These are phyloP conservation scores for Coemansia biformis DNA, from an alignment of 192 early-diverging fungal species.

Conservation along the genomic window DNA sequence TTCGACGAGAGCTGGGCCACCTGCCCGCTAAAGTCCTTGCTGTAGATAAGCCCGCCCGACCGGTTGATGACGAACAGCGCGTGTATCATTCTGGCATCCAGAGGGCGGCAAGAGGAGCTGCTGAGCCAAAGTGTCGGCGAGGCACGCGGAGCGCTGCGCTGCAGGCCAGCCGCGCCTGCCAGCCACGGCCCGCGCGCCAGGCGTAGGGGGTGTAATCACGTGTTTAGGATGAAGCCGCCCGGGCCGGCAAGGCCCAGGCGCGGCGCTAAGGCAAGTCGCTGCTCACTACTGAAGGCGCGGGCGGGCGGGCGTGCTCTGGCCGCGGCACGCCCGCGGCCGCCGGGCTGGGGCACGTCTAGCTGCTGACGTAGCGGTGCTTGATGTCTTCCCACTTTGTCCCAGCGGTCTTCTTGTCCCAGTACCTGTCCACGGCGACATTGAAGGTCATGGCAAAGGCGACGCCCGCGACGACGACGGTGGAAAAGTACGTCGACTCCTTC, in stretches of 20 bases:
- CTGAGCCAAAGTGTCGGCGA: too few species aligned
- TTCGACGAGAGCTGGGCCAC: slow-evolving; percentile 83
- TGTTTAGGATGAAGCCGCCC: not conserved
- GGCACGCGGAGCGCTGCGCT: too few species aligned
- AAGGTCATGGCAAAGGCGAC: slow-evolving; percentile 37
- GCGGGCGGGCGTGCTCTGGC: too few species aligned
- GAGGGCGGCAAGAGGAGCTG: not conserved
- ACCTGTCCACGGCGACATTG: slow-evolving; percentile 42
- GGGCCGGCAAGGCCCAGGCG: too few species aligned
- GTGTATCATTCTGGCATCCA: slow-evolving; percentile 59
- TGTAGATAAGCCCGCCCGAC: slow-evolving; percentile 91
- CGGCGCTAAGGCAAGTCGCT: too few species aligned
- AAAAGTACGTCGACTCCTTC: slow-evolving; percentile 51
- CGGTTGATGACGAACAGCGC: slow-evolving; percentile 82
- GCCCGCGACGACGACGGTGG: slow-evolving; percentile 32
- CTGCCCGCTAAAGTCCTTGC: slow-evolving; percentile 81
- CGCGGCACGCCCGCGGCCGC: too few species aligned
- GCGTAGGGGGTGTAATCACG: too few species aligned
- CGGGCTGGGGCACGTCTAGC: slow-evolving; percentile 4
- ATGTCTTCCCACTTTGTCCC: slow-evolving; percentile 51
- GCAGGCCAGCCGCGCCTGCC: too few species aligned
- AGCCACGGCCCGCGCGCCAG: too few species aligned
- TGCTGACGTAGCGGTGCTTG: slow-evolving; percentile 33
- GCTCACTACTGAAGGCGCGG: too few species aligned
- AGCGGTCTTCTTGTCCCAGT: slow-evolving; percentile 48